Conservation (phyloP, 768 basidiomycete species). For the Amanita brunnescens region DNA sequence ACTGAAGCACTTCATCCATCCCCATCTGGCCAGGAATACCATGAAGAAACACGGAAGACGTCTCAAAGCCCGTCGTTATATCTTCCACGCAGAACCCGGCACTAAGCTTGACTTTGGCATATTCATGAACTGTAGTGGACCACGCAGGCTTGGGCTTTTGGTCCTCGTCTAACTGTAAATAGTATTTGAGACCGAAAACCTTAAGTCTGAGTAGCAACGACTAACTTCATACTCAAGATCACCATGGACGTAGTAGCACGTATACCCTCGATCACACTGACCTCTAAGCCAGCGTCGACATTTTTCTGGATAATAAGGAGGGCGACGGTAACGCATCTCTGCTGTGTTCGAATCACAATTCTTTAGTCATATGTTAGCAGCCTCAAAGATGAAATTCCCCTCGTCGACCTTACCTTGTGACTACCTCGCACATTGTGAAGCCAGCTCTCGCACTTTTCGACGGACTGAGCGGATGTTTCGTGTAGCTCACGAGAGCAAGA, state of each 20-base stretch:
- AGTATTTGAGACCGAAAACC: neutral
- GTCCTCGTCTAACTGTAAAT: neutral
- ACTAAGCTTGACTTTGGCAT: conserved; percentile 47
- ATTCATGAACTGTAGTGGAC: conserved; percentile 35
- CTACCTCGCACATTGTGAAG: neutral
- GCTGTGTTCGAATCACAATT: neutral
- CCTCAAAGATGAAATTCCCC: neutral
- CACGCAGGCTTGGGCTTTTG: neutral
- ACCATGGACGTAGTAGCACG: conserved; percentile 22
- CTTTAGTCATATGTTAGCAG: neutral
- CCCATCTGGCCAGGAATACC: conserved; percentile 36
- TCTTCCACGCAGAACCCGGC: conserved; percentile 53
- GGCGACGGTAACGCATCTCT: neutral
- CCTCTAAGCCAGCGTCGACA: conserved; percentile 22
- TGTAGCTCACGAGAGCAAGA: neutral
- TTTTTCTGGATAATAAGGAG: conserved; percentile 10
- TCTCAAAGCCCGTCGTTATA: conserved; percentile 62
- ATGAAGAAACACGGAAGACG: conserved; percentile 46
- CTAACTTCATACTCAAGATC: conserved; percentile 25
- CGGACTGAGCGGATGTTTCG: neutral
- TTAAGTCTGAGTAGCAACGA: neutral
- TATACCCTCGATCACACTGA: conserved; percentile 19
- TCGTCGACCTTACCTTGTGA: neutral
- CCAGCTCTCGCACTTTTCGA: conserved; percentile 1
- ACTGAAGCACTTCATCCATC: conserved; percentile 21